Conservation (phyloP, 2,329 filamentous ascomycete species). For the Arthrocladium fulminans region DNA sequence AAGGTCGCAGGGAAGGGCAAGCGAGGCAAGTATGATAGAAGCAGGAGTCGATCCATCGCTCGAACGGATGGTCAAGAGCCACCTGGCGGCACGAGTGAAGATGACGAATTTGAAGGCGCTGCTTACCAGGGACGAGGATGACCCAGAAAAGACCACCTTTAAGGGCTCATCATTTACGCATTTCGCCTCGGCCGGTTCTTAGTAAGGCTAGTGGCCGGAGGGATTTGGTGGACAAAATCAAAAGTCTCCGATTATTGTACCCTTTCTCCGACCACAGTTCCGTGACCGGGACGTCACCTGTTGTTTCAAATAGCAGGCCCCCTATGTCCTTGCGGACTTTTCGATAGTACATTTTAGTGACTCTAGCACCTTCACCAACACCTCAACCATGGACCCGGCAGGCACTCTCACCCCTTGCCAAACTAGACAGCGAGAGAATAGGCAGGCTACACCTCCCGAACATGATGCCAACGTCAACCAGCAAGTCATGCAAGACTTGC, state of each 20-base stretch:
- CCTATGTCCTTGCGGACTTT: no score
- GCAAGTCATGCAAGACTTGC: neutral
- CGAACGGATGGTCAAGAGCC: neutral
- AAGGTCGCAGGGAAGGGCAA: neutral
- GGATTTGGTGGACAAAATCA: no score
- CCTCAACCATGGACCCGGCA: neutral
- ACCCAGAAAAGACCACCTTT: no score
- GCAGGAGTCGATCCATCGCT: neutral
- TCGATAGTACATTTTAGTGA: no score
- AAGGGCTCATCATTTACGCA: no score
- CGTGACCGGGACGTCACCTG: no score
- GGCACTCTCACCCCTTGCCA: neutral
- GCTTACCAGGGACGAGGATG: neutral
- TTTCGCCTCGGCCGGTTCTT: no score
- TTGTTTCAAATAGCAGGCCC: no score
- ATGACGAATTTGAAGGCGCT: neutral
- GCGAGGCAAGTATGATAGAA: conserved; percentile 7
- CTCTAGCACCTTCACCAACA: neutral
- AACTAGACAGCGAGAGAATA: neutral
- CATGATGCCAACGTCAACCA: neutral
- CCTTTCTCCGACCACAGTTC: no score
- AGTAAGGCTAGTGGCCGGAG: no score
- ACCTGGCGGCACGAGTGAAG: neutral
- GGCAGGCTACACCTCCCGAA: neutral
- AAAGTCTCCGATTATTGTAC: no score